phyloP scores from a whole-genome alignment of 352 stramenopile species.

The Globisporangium megalacanthum region DNA sequence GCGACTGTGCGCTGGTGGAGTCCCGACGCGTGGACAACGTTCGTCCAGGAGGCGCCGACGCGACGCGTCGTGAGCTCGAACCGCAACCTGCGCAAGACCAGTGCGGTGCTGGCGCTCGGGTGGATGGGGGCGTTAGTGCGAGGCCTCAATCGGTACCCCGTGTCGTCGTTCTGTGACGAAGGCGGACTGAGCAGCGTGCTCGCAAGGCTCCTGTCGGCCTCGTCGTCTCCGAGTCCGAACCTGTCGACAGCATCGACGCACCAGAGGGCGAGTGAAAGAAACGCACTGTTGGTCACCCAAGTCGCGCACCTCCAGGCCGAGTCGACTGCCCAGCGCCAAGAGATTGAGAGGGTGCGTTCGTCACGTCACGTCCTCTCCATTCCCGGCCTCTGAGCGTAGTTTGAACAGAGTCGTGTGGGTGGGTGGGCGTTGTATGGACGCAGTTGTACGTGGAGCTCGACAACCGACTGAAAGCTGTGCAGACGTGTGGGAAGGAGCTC shows the following conservation, averaged over 20 bases:
- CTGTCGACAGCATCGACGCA: conserved; percentile 2
- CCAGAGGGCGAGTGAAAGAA: conserved; percentile 1
- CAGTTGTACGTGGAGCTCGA: conserved; percentile 66
- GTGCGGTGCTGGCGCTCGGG: conserved; percentile 23
- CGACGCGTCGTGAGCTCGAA: conserved; percentile 72
- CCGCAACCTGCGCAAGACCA: conserved; percentile 23
- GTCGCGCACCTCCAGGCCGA: conserved; percentile 45
- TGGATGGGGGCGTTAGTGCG: conserved; percentile 68
- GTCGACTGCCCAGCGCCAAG: conserved; percentile 34
- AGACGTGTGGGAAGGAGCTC: conserved; percentile 58
- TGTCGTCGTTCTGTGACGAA: conserved; percentile 70
- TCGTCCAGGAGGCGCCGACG: conserved; percentile 21
- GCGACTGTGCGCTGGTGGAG: conserved; percentile 43
- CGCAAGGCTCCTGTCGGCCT: conserved; percentile 21
- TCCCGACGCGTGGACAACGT: conserved; percentile 30
- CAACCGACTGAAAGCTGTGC: conserved; percentile 40
- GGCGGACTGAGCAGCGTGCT: conserved; percentile 56
- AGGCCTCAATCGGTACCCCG: conserved; percentile 64
- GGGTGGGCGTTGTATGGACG: not conserved
- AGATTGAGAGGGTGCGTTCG: conserved; percentile 27
- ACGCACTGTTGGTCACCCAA: conserved; percentile 29
- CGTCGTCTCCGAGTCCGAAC: conserved; percentile 2
- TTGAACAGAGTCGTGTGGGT: conserved; percentile 8
- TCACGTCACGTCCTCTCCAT: not conserved
- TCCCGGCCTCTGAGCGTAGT: not conserved